Evolutionary conservation across 805 yeast species (phyloP), one percentile per base, ranked within the genome.

Genomic region (Metschnikowia chrysomelidarum): DNA sequence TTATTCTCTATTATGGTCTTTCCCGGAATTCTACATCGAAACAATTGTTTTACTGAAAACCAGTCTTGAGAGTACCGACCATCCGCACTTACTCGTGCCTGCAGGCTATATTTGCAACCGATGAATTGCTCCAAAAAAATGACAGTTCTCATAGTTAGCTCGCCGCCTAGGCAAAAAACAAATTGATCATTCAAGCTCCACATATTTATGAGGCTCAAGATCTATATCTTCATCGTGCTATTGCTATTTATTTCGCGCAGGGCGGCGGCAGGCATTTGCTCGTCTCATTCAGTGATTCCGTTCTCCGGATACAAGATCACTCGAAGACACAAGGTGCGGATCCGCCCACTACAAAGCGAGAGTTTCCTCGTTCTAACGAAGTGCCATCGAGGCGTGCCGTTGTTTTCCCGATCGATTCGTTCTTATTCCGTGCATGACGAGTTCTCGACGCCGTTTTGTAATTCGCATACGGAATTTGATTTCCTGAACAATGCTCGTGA

Each of bases 221-320:
- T 21, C 25, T n/a, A n/a, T n/a, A 19, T 19, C 5, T 20, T 29
- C 7, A 19, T 14, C 14, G 2, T 14, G 13, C 19, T 13, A 11
- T 20, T 30, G 19, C 12, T 35, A 20, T 19, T 30, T 17, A 11
- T 30, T 13, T 7, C 17, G 6, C 30, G 12, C 9, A 5, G 8
- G 6, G 34, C 21, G 6, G 4, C 32, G 14, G 41, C 47, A 4
- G 40, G 34, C 8, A 12, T 43, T 6, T 43, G 47, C 35, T 41
- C 48, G 5, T 34, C 48, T 2, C 25, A 24, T 11, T 36, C 38
- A 5, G 35, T 42, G 13, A 18, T 42, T 9, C 46, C 40, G 13
- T 44, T 44, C 13, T 20, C 44, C 14, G 48, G 48, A 8, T 42
- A 42, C 36, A 44, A 42, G 21, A 12, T 44, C 24, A 38, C 43